phyloP scores from a whole-genome alignment of 1,139 yeast genomes.

The Saccharomyces hybrid region DNA sequence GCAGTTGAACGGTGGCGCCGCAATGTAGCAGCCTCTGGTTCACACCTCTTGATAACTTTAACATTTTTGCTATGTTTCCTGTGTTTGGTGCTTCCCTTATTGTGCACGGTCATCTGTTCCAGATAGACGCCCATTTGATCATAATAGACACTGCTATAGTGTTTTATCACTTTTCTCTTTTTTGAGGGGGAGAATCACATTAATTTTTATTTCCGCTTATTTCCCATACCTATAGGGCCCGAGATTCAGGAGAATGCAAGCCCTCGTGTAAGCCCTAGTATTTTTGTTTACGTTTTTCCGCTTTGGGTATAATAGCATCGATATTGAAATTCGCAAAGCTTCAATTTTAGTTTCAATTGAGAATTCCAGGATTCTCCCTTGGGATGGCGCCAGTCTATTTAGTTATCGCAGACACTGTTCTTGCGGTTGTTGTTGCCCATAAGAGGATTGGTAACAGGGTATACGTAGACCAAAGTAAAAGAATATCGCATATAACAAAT shows the following conservation, averaged over 20 bases:
- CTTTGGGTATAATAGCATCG: conserved; percentile 2
- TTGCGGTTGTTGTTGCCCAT: background rate
- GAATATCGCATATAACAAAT: conserved; percentile 9
- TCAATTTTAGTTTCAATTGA: background rate
- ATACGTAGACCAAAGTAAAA: background rate
- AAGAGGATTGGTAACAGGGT: background rate
- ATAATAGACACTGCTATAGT: background rate
- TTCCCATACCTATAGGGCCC: background rate
- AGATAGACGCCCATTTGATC: background rate
- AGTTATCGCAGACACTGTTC: background rate
- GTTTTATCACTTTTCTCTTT: conserved; percentile 2
- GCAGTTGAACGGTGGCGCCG: background rate
- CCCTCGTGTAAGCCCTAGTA: background rate
- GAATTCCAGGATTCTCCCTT: background rate
- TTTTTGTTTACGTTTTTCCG: conserved; percentile 4
- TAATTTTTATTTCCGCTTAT: background rate
- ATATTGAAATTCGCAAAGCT: background rate
- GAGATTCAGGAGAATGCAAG: background rate
- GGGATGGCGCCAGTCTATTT: background rate
- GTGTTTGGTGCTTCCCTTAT: background rate
- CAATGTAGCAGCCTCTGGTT: background rate
- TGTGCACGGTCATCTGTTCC: background rate
- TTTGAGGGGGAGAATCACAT: background rate
- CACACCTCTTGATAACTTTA: background rate
- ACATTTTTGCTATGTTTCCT: background rate